Evolutionary conservation across 805 yeast genomes (phyloP).

Genomic region (Candida arabinofermentans): DNA sequence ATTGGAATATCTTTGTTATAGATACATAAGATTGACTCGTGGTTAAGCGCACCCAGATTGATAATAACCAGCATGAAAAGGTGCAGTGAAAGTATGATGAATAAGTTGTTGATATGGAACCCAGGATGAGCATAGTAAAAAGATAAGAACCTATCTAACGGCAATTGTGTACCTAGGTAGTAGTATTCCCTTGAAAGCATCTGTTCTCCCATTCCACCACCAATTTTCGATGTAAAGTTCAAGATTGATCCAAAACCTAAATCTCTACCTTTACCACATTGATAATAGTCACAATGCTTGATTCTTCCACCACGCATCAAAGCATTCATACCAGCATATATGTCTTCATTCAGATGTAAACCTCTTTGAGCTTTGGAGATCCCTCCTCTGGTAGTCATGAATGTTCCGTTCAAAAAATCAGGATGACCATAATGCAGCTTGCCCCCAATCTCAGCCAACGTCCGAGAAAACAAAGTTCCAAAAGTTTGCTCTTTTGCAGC

Average conservation of each 20-base stretch:
- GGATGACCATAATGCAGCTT: conserved; percentile 97
- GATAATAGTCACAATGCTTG: conserved; percentile 93
- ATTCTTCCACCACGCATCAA: conserved; percentile 86
- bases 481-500: conserved; percentile 98
- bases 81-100: conserved; percentile 84
- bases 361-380: conserved; percentile 94
- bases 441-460: conserved; percentile 90
- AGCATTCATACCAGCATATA: conserved; percentile 93
- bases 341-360: conserved; percentile 89
- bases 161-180: conserved; percentile 83
- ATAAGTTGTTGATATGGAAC: conserved; percentile 86
- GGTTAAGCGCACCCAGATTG: conserved; percentile 72
- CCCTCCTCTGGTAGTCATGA: conserved; percentile 95
- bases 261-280: conserved; percentile 97
- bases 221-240: conserved; percentile 92
- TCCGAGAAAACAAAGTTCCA: conserved; percentile 92
- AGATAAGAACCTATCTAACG: conserved; percentile 84
- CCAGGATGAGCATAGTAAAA: conserved; percentile 98
- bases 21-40: conserved; percentile 66
- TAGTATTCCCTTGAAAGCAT: conserved; percentile 87
- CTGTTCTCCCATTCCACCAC: conserved; percentile 99
- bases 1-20: conserved; percentile 65
- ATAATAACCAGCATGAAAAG: conserved; percentile 76
- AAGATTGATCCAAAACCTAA: conserved; percentile 88
- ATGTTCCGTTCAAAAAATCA: conserved; percentile 84